Percentiles rank a stretch among this genome's conserved stretches.
Conservation (phyloP, 345 rosid species). For the Eucalyptus erythrocorys region DNA sequence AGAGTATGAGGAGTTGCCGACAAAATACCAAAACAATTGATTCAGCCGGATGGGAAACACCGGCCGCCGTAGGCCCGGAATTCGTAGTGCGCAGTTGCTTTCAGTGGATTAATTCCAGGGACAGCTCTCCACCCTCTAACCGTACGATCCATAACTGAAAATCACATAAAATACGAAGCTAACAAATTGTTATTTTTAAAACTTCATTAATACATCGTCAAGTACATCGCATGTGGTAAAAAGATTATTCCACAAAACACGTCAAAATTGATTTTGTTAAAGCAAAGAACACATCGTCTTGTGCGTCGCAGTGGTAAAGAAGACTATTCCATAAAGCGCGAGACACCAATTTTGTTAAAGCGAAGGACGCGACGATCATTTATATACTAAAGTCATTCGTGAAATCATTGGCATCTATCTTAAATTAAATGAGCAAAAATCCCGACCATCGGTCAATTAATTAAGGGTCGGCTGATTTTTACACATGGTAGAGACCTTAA, state of each 20-base stretch:
- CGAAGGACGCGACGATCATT: too few relatives aligned
- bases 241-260: not conserved
- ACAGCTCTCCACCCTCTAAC: not conserved
- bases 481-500: not conserved
- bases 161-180: not conserved
- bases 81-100: not conserved
- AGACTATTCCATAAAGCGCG: too few relatives aligned
- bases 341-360: too few relatives aligned
- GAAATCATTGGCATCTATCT: too few relatives aligned
- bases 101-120: not conserved
- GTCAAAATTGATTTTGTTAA: not conserved
- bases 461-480: too few relatives aligned
- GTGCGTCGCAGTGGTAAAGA: fast-evolving
- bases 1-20: not conserved
- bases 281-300: too few relatives aligned
- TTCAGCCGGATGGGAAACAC: not conserved
- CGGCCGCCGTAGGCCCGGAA: not conserved
- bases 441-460: too few relatives aligned
- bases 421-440: too few relatives aligned
- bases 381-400: too few relatives aligned
- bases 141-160: not conserved
- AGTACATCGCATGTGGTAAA: not conserved
- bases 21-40: not conserved
- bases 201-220: not conserved
- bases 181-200: not conserved